phyloP scores from a whole-genome alignment of 805 yeast genomes.

The Wickerhamiella lipophila region DNA sequence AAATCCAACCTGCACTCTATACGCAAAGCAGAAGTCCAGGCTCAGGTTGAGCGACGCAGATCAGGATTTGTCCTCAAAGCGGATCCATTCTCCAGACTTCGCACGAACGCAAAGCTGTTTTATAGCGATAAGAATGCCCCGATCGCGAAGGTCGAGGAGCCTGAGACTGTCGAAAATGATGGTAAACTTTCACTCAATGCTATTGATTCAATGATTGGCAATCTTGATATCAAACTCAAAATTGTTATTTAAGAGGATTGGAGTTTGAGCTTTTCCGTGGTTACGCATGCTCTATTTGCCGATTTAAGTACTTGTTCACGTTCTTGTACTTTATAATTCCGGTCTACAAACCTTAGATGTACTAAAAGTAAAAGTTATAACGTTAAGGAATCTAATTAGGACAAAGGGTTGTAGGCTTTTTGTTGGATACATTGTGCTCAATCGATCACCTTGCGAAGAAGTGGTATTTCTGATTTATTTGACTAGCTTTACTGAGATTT shows the following conservation, averaged over 20 bases:
- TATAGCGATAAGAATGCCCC: constrained; percentile 30
- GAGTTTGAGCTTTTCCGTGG: too few species aligned
- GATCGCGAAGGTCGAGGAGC: constrained; percentile 11
- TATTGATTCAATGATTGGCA: constrained; percentile 31
- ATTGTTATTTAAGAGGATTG: constrained; percentile 25
- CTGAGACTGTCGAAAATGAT: background rate
- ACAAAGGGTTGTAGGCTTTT: too few species aligned
- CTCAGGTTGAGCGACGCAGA: constrained; percentile 42
- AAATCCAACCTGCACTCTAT: constrained; percentile 63
- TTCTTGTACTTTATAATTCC: too few species aligned
- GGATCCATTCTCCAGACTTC: constrained; percentile 81
- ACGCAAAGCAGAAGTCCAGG: constrained; percentile 63
- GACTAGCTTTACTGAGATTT: too few species aligned
- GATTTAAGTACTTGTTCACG: too few species aligned
- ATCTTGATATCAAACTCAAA: constrained; percentile 29
- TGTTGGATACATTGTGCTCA: too few species aligned
- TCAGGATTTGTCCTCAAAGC: constrained; percentile 27
- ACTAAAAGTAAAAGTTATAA: too few species aligned
- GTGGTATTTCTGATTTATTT: too few species aligned
- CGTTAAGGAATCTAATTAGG: too few species aligned
- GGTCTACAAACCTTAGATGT: too few species aligned
- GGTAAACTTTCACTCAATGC: constrained; percentile 17
- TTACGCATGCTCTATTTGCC: too few species aligned
- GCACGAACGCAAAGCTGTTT: constrained; percentile 76
- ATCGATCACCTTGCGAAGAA: too few species aligned